Conservation (phyloP, 169 alveolate species). For the Perkinsus olseni region DNA sequence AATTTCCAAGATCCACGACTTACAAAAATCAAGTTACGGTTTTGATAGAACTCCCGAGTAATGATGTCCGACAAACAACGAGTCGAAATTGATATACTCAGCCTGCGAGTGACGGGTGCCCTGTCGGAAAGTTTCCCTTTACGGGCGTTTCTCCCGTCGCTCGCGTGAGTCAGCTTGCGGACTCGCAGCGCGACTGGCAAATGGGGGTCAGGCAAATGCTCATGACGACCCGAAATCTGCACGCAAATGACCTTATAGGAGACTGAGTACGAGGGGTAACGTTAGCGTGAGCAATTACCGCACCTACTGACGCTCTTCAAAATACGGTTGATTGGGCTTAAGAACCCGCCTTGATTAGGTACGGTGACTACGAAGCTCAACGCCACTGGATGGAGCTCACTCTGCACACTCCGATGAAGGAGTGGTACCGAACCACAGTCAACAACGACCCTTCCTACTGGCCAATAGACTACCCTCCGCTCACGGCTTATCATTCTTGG, state of each 20-base stretch:
- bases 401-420: slow-evolving; percentile 33
- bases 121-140: background rate
- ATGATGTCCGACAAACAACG: background rate
- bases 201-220: no score
- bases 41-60: no score
- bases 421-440: slow-evolving; percentile 46
- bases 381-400: slow-evolving; percentile 84
- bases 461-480: slow-evolving; percentile 84
- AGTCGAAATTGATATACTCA: background rate
- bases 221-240: no score
- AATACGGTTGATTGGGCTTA: background rate
- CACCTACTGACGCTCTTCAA: background rate
- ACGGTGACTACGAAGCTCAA: slow-evolving; percentile 84
- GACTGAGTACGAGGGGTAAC: no score
- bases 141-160: background rate
- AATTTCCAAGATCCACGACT: no score
- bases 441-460: slow-evolving; percentile 61
- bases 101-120: background rate
- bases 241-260: no score
- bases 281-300: background rate
- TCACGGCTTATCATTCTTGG: slow-evolving; percentile 73
- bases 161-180: background rate
- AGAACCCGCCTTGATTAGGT: slow-evolving; percentile 52
- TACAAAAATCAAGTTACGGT: no score
- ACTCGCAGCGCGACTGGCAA: no score